These are phyloP conservation scores for Cyclotella baltica DNA, from an alignment of 108 stramenopile species.

Conservation along the genomic window DNA sequence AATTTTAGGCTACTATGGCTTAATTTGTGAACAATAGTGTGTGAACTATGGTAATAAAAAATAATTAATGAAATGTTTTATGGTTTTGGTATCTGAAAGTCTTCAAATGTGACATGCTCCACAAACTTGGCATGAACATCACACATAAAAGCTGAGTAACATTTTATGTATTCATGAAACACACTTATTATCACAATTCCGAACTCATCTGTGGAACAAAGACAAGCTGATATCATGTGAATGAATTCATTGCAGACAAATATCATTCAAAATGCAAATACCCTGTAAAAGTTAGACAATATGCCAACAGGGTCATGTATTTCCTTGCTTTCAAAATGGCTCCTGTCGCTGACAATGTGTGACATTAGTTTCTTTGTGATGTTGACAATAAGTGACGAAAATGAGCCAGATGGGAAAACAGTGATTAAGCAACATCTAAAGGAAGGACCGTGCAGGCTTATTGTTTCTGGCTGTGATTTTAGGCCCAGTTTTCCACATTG, in stretches of 20 bases:
- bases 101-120: too few relatives aligned
- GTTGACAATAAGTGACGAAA: neutral
- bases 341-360: slow-evolving; percentile 69
- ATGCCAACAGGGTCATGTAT: slow-evolving; percentile 54
- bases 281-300: slow-evolving; percentile 30
- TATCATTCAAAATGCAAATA: slow-evolving; percentile 27
- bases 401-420: slow-evolving; percentile 1
- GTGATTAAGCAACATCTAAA: slow-evolving; percentile 19
- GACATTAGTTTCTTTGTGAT: slow-evolving; percentile 77
- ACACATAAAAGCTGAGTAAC: too few relatives aligned
- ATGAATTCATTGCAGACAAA: slow-evolving; percentile 27
- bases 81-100: too few relatives aligned
- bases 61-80: too few relatives aligned
- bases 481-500: neutral
- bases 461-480: neutral
- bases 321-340: slow-evolving; percentile 72
- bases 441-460: slow-evolving; percentile 16
- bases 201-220: slow-evolving; percentile 21
- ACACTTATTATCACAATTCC: too few relatives aligned
- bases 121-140: too few relatives aligned
- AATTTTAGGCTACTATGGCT: too few relatives aligned
- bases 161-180: too few relatives aligned
- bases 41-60: too few relatives aligned
- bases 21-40: too few relatives aligned
- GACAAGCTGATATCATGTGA: neutral